Evolutionary conservation across 805 yeast species (phyloP), one percentile per base, ranked within the genome.

Genomic region (Wickerhamiella occidentalis): DNA sequence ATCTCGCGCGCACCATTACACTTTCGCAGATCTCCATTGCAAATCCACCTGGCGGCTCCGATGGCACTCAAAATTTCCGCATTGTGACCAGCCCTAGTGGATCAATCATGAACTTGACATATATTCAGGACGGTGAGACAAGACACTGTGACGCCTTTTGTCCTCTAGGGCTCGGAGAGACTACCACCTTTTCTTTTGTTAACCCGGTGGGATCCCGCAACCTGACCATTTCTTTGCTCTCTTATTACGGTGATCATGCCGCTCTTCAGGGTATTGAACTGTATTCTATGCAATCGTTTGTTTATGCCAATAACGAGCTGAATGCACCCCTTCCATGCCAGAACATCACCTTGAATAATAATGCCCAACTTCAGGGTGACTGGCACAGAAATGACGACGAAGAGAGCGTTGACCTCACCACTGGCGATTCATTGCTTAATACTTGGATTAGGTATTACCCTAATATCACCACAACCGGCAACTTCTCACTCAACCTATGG

Each of bases 61-160:
- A 80, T 12, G 68, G 68, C 2, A 61, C 69, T 2, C 71, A 79
- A 45, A 52, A 73, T 6, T 92, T 88, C 62, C 74, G 96, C 58
- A 68, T 92, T 6, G 68, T 82, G 36, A 79, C 95, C 0, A 66
- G 74, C 48, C 96, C 96, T 0, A 73, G 87, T 11, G 75, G 80
- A 56, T 85, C 96, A 55, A 90, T 90, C 53, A 84, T 92, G 95
- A 92, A 92, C 62, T 64, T 92, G 55, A 78, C 94, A 0, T 92
- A 87, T 59, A 68, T 83, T 19, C 90, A 90, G 60, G 94, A 95
- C 0, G 73, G 85, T 1, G 65, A 70, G n/a, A 46, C 73, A 2
- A 61, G 66, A 13, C 67, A 68, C 60, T 92, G 98, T 69, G 95
- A 87, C 63, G 94, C 95, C 0, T 81, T 77, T 74, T 92, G 98